Evolutionary conservation across 768 basidiomycete species (phyloP).

Genomic region (Coprinopsis marcescibilis): DNA sequence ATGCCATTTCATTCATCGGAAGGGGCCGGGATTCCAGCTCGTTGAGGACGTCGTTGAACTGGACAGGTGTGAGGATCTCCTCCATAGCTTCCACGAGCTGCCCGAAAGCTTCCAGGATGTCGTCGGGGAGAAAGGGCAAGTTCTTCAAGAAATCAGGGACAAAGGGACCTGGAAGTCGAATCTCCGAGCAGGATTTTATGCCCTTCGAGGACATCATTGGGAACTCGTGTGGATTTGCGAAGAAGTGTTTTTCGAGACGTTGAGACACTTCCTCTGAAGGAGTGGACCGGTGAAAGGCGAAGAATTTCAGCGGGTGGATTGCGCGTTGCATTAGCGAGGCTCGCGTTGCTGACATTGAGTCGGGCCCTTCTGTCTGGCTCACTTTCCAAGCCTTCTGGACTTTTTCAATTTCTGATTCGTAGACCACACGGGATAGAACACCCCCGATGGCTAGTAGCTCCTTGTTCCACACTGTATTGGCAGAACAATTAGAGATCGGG

Average conservation of each 20-base stretch:
- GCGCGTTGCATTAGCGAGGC: constrained; percentile 51
- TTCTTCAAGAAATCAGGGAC: constrained; percentile 73
- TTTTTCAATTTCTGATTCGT: constrained; percentile 71
- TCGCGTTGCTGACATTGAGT: constrained; percentile 32
- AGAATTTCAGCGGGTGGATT: constrained; percentile 81
- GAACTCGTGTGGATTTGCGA: constrained; percentile 49
- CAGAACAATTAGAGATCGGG: constrained; percentile 5
- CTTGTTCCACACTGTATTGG: constrained; percentile 72
- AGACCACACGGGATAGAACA: constrained; percentile 73
- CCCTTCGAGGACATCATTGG: constrained; percentile 75
- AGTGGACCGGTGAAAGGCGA: constrained; percentile 84
- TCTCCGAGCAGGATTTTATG: constrained; percentile 54
- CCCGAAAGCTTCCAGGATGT: constrained; percentile 50
- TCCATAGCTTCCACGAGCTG: constrained; percentile 58
- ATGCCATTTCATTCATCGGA: constrained; percentile 64
- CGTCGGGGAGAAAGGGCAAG: constrained; percentile 66
- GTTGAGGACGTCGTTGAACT: constrained; percentile 75
- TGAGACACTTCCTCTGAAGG: constrained; percentile 75
- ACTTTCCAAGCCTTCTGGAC: constrained; percentile 54
- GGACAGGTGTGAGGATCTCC: constrained; percentile 64
- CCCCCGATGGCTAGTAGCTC: constrained; percentile 85
- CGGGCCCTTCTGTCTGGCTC: constrained; percentile 5
- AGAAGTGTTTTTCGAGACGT: constrained; percentile 74
- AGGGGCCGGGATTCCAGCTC: constrained; percentile 73
- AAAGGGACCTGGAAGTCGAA: constrained; percentile 68